Conservation (phyloP, 1,139 yeast genomes). For the Blastobotrys malaysiensis region DNA sequence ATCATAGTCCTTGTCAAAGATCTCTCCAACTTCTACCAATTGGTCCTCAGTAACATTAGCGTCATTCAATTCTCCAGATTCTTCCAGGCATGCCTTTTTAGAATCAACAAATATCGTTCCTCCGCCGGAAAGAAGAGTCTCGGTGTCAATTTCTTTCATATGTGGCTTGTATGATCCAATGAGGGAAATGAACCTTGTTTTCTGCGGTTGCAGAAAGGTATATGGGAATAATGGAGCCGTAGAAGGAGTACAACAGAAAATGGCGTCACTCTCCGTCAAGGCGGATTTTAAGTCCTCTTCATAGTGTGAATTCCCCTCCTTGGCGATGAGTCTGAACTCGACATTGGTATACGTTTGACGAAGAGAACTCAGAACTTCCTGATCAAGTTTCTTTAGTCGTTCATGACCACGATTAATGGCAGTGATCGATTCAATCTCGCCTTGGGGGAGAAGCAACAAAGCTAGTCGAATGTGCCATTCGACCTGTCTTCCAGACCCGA, state of each 20-base stretch:
- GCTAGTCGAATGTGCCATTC: constrained; percentile 11
- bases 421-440: constrained; percentile 6
- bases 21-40: constrained; percentile 12
- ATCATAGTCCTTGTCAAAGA: constrained; percentile 1
- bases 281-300: neutral
- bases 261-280: constrained; percentile 3
- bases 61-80: constrained; percentile 11
- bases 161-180: constrained; percentile 15
- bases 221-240: constrained; percentile 12
- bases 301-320: constrained; percentile 7
- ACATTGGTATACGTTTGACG: constrained; percentile 1
- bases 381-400: constrained; percentile 2
- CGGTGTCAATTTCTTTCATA: constrained; percentile 15
- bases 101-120: constrained; percentile 12
- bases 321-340: constrained; percentile 3
- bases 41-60: constrained; percentile 8
- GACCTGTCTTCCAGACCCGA: constrained; percentile 10
- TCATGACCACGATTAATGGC: constrained; percentile 7
- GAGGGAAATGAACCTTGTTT: constrained; percentile 9
- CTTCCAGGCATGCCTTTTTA: constrained; percentile 10
- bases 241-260: constrained; percentile 10
- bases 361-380: constrained; percentile 1
- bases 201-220: constrained; percentile 6
- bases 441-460: constrained; percentile 4
- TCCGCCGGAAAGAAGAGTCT: constrained; percentile 10